Base-by-base conservation (phyloP, 495 filamentous ascomycete genomes). In the Talaromyces liani region DNA sequence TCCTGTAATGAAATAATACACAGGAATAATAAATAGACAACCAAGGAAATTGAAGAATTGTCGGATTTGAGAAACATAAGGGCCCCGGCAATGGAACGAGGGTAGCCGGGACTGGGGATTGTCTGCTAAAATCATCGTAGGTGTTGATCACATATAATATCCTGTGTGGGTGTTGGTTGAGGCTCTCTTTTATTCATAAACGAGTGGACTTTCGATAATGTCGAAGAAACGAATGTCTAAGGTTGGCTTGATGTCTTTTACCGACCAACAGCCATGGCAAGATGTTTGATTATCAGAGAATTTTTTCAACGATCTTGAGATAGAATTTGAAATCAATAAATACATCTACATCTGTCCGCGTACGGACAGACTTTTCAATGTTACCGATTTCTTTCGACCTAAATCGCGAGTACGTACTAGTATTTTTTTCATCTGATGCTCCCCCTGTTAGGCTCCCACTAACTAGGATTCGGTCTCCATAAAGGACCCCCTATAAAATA, bases 21-120 rank as follows among this genome's bases (percentile, higher is more conserved):
- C 34, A 4, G 68, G 67, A 58, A 70, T 63, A 12, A 69, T 62
- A 24, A 70, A 59, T 0, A 70, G 45, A 55, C 70, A 72, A 49
- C 70, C 70, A 34, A 72, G 33, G 6, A 70, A 63, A 62, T 72
- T 70, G 25, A 72, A 64, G 34, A 69, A 64, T 34, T 72, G 70
- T 12, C 70, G 66, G 55, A 66, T 62, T n/a, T 51, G 60, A 60
- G 68, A 67, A 60, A 72, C 67, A 47, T 67, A 63, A 8, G 68
- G 68, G 4, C 68, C 68, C 27, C 68, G 54, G 31, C 65, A 41
- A 56, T 69, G 64, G 36, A 70, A 68, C 29, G 65, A 59, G 24
- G 68, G 64, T 20, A 65, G 22, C 34, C 67, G 29, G 4, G 69
- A 25, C 53, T 16, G 22, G 53, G 53, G 18, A 56, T 56, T 14